Base-by-base conservation (phyloP, 75 land plant species). In the Pinus taeda region DNA sequence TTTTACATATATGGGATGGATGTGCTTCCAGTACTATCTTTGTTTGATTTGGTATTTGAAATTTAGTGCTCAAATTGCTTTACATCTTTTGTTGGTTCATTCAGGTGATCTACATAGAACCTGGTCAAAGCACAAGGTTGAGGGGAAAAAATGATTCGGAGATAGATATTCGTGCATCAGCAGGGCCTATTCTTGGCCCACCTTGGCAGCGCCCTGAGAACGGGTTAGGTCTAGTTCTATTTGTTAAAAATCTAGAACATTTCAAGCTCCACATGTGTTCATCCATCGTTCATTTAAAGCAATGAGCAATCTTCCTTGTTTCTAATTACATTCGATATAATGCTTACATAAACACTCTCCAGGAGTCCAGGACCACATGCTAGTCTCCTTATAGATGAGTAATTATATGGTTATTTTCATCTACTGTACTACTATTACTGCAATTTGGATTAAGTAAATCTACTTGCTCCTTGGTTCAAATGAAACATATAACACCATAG, bases 171-270 rank as follows among this genome's bases (percentile, higher is more conserved):
- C 75, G 84, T 26, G 98, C 97, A 30, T 90, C 92, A 12, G 84
- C 86, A 12, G 98, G 98, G 33, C 98, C 98, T 74, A 85, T 91
- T 24, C 87, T 95, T 69, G 98, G 96, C 53, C 92, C 98, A 79
- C 98, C 97, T 55, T 93, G 98, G 97, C 98, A 95, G 76, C 88
- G 90, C 6, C 94, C 98, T 62, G 97, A 93, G 74, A 95, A 91
- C 74, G 97, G 97, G 98, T 93, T 71, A 21, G 61, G 29, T 22
- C 22, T 42, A 26, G 56, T 15, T 18, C 57, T 59, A 37, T 65
- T 21, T 76, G 49, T 4, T 76, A 14, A 59, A 75, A 36, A 36
- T 65, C 15, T 17, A 2, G 18, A 3, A 20, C 20, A 69, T 45
- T 69, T 18, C 53, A 42, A 42, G 55, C n/a, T 69, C 55, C n/a